A percentile compares a stretch with the other conserved stretches of the same genome.
phyloP scores from a whole-genome alignment of 2,329 filamentous ascomycete species.

The Monosporascus sp. region DNA sequence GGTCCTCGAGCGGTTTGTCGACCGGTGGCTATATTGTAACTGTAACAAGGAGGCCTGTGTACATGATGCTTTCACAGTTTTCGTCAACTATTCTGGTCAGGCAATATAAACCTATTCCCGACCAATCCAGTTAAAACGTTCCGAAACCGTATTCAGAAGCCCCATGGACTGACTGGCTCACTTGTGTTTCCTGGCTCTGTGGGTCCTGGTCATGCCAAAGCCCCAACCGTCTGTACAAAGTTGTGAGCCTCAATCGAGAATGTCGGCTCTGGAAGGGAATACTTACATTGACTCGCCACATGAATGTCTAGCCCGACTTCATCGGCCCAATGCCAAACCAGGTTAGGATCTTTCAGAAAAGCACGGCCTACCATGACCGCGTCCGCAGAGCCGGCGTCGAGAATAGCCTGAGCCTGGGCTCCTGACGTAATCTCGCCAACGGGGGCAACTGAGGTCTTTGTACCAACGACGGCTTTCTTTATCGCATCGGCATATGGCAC shows the following conservation, averaged over 20 bases:
- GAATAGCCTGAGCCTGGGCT: constrained; percentile 47
- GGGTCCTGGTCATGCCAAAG: constrained; percentile 14
- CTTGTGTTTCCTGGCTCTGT: constrained; percentile 10
- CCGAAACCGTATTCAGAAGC: no score
- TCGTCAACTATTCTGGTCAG: no score
- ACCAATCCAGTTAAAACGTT: not conserved
- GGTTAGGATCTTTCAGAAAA: constrained; percentile 59
- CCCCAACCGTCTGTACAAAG: constrained; percentile 7
- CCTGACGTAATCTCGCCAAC: constrained; percentile 57
- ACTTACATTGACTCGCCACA: constrained; percentile 48
- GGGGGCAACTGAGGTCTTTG: constrained; percentile 45
- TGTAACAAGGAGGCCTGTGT: no score
- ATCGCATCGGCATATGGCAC: constrained; percentile 63
- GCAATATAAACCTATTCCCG: not conserved
- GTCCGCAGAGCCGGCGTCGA: constrained; percentile 49
- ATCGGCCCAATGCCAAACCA: constrained; percentile 57
- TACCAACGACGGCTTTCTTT: constrained; percentile 66
- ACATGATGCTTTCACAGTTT: no score
- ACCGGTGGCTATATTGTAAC: no score
- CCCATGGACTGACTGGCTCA: not conserved
- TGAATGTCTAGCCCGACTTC: constrained; percentile 53
- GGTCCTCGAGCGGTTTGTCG: no score
- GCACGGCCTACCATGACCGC: constrained; percentile 51
- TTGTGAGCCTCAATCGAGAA: not conserved
- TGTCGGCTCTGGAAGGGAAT: not conserved